phyloP scores from a whole-genome alignment of 2,329 filamentous ascomycete genomes.

The Pseudonectria buxi region DNA sequence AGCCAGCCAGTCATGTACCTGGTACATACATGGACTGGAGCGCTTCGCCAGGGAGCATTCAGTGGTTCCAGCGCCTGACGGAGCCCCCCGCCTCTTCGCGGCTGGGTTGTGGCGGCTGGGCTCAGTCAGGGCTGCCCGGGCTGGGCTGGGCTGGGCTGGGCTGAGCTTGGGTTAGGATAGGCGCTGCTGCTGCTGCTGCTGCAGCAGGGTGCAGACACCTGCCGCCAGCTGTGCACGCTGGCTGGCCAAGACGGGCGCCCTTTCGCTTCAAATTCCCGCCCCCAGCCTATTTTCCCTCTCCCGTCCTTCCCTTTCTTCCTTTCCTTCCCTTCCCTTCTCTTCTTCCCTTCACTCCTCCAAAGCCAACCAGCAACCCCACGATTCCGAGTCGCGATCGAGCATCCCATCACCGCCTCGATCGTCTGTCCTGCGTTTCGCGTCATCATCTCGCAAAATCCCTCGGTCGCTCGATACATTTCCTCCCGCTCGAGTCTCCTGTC shows the following conservation, averaged over 20 bases:
- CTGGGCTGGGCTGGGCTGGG: too few relatives aligned
- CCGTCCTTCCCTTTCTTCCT: slow-evolving; percentile 10
- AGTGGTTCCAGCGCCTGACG: too few relatives aligned
- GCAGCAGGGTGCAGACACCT: too few relatives aligned
- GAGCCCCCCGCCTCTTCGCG: too few relatives aligned
- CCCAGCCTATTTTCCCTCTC: slow-evolving; percentile 13
- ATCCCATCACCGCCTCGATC: slow-evolving; percentile 1
- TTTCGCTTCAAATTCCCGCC: slow-evolving; percentile 17
- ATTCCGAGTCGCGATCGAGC: slow-evolving; percentile 2
- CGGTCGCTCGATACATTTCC: background rate
- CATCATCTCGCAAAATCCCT: background rate
- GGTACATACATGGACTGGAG: too few relatives aligned
- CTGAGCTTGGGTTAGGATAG: background rate
- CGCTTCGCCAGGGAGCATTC: too few relatives aligned
- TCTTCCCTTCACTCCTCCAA: slow-evolving; percentile 11
- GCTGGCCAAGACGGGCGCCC: slow-evolving; percentile 1
- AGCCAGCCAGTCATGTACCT: too few relatives aligned
- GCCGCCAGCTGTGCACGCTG: background rate
- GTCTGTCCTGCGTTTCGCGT: background rate
- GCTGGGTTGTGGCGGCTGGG: too few relatives aligned
- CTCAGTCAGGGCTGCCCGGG: too few relatives aligned
- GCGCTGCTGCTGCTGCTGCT: background rate
- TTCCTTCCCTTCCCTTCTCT: slow-evolving; percentile 13
- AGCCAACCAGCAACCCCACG: slow-evolving; percentile 11
- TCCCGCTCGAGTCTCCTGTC: background rate